These are phyloP conservation scores for Sporothrix inflata DNA, from an alignment of 2,329 filamentous ascomycete genomes.

Conservation along the genomic window DNA sequence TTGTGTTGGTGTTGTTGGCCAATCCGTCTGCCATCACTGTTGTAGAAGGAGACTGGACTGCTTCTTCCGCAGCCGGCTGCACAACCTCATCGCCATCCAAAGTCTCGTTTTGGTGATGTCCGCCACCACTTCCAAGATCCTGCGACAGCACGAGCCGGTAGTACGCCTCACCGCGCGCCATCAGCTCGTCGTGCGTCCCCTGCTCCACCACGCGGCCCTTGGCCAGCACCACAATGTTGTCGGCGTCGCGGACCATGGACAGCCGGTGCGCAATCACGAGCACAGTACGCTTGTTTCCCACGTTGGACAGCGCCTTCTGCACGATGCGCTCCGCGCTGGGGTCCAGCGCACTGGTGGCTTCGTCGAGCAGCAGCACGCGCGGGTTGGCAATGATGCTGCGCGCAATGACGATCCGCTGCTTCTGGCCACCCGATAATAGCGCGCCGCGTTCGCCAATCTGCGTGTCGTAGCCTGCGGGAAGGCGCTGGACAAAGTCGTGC, in stretches of 20 bases:
- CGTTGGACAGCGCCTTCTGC: slow-evolving; percentile 39
- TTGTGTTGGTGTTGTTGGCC: slow-evolving; percentile 55
- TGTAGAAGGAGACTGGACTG: slow-evolving; percentile 39
- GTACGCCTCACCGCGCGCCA: slow-evolving; percentile 64
- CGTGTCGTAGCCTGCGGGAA: slow-evolving; percentile 71
- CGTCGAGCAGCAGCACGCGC: slow-evolving; percentile 40
- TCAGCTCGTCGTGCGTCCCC: slow-evolving; percentile 74
- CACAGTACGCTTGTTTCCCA: slow-evolving; percentile 38
- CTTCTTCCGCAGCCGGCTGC: background rate
- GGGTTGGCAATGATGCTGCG: slow-evolving; percentile 40
- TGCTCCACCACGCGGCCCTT: slow-evolving; percentile 72
- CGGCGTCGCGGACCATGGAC: slow-evolving; percentile 77
- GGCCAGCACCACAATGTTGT: slow-evolving; percentile 76
- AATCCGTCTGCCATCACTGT: slow-evolving; percentile 65
- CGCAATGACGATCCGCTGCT: slow-evolving; percentile 72
- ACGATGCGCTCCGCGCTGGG: slow-evolving; percentile 41
- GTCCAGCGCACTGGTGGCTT: slow-evolving; percentile 55
- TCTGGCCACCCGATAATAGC: slow-evolving; percentile 73
- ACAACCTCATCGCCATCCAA: background rate
- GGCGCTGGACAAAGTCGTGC: slow-evolving; percentile 67
- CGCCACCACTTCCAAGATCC: slow-evolving; percentile 43
- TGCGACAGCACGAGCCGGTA: slow-evolving; percentile 68
- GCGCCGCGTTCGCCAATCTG: slow-evolving; percentile 79
- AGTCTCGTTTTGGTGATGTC: background rate
- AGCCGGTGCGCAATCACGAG: slow-evolving; percentile 51